phyloP scores from a whole-genome alignment of 2,329 filamentous ascomycete genomes.

The Trichoderma atrobrunneum region DNA sequence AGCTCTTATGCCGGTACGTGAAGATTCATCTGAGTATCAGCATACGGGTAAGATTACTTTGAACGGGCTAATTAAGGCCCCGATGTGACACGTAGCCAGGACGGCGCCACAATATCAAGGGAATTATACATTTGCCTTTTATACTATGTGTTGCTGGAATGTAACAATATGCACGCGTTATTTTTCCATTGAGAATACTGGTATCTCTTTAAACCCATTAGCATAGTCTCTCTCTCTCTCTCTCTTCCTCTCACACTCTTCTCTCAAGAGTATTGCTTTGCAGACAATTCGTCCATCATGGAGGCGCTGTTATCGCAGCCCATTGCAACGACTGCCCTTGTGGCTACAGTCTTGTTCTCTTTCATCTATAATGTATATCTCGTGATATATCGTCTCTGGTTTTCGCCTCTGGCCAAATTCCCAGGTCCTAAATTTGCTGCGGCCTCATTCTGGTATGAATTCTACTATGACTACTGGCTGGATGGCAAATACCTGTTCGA shows the following conservation, averaged over 20 bases:
- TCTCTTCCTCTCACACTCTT: not conserved
- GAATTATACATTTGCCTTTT: not conserved
- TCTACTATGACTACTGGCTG: constrained; percentile 27
- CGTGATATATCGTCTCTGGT: constrained; percentile 21
- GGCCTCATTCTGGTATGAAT: constrained; percentile 29
- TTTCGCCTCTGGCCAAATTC: constrained; percentile 32
- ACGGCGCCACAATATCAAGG: not conserved
- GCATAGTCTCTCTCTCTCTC: not conserved
- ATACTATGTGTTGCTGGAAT: not conserved
- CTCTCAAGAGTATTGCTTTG: not conserved
- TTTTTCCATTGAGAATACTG: not conserved
- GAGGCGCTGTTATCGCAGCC: not conserved
- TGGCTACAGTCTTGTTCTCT: not conserved
- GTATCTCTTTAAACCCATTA: not conserved
- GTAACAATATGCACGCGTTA: not conserved
- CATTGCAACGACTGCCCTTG: not conserved
- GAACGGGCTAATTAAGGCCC: not conserved
- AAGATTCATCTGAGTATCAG: not conserved
- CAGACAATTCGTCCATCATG: not conserved
- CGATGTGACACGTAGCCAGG: not conserved
- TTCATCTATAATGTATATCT: constrained; percentile 22
- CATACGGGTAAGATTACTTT: not conserved
- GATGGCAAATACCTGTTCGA: constrained; percentile 28
- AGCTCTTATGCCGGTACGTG: not conserved
- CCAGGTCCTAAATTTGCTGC: constrained; percentile 33